These are phyloP conservation scores for Scutellaria barbata DNA, from an alignment of 257 asterid genomes.

Conservation along the genomic window DNA sequence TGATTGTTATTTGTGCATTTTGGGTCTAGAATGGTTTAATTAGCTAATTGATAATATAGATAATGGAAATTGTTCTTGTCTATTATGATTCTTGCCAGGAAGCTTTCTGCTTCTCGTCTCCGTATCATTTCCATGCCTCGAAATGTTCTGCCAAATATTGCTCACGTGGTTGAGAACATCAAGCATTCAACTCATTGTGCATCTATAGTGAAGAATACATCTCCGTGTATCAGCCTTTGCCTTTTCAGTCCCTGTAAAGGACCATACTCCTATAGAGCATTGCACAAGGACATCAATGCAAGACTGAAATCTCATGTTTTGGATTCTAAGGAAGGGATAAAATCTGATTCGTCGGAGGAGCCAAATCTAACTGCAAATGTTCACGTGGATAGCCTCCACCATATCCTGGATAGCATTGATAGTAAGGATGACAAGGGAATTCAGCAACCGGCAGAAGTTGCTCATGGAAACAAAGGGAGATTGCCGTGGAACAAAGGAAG, in stretches of 20 bases:
- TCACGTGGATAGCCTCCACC: too few species aligned
- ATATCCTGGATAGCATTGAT: too few species aligned
- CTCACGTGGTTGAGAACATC: slow-evolving; percentile 40
- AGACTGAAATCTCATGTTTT: slow-evolving; percentile 33
- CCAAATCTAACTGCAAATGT: too few species aligned
- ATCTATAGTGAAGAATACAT: slow-evolving; percentile 41
- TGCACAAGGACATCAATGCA: slow-evolving; percentile 36
- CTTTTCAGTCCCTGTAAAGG: slow-evolving; percentile 39
- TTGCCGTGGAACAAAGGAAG: slow-evolving; percentile 94
- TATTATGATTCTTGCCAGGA: slow-evolving; percentile 50
- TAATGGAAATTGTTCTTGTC: slow-evolving; percentile 18
- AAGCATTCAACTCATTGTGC: slow-evolving; percentile 28
- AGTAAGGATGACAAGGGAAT: slow-evolving; percentile 42
- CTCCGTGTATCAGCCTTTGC: slow-evolving; percentile 37
- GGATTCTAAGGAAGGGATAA: slow-evolving; percentile 38
- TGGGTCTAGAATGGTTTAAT: neutral
- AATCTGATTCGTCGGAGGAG: slow-evolving; percentile 32
- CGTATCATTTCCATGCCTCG: slow-evolving; percentile 38
- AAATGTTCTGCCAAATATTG: slow-evolving; percentile 30
- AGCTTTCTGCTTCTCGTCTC: slow-evolving; percentile 47
- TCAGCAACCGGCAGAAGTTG: slow-evolving; percentile 45
- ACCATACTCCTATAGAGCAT: slow-evolving; percentile 36
- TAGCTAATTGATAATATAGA: neutral
- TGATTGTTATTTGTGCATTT: slow-evolving; percentile 10
- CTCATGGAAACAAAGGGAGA: slow-evolving; percentile 74